These are phyloP conservation scores for Fusarium compactum DNA, from an alignment of 2,329 filamentous ascomycete genomes.

Conservation along the genomic window DNA sequence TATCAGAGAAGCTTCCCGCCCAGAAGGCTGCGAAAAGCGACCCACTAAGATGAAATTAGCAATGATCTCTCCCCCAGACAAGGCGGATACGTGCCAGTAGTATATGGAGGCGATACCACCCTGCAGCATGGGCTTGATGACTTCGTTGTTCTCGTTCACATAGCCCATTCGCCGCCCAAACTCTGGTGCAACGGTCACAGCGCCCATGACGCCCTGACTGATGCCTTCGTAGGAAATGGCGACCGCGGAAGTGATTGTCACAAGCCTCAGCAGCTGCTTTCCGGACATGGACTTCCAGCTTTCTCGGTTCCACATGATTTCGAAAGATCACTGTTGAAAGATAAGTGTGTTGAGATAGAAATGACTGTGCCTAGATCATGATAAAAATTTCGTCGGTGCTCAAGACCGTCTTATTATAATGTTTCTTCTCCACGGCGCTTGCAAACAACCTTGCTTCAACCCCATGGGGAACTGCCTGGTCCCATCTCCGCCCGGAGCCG, in stretches of 20 bases:
- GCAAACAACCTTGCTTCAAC: not conserved
- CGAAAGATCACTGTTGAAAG: too few relatives aligned
- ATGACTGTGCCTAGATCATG: not conserved
- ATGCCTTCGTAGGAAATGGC: slow-evolving; percentile 46
- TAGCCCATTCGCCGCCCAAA: slow-evolving; percentile 43
- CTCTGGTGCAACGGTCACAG: slow-evolving; percentile 57
- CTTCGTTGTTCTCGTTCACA: not conserved
- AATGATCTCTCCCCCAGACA: too few relatives aligned
- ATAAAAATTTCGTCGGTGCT: not conserved
- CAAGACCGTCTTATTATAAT: not conserved
- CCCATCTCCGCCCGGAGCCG: not conserved
- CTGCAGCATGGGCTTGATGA: slow-evolving; percentile 9
- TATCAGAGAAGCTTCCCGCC: slow-evolving; percentile 50
- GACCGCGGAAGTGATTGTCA: slow-evolving; percentile 22
- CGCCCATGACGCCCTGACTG: slow-evolving; percentile 65
- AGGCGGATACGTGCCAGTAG: not conserved
- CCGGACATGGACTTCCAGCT: slow-evolving; percentile 23
- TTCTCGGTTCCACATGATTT: slow-evolving; percentile 15
- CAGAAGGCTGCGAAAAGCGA: slow-evolving; percentile 32
- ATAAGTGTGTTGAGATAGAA: not conserved
- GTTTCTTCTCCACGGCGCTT: not conserved
- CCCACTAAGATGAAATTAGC: slow-evolving; percentile 45
- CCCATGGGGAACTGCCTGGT: slow-evolving; percentile 1
- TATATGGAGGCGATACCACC: slow-evolving; percentile 15
- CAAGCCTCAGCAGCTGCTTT: slow-evolving; percentile 25